Percentiles rank a stretch among this genome's conserved stretches.
Evolutionary conservation across 352 stramenopile genomes (phyloP).

Genomic region (Pythium aphanidermatum): DNA sequence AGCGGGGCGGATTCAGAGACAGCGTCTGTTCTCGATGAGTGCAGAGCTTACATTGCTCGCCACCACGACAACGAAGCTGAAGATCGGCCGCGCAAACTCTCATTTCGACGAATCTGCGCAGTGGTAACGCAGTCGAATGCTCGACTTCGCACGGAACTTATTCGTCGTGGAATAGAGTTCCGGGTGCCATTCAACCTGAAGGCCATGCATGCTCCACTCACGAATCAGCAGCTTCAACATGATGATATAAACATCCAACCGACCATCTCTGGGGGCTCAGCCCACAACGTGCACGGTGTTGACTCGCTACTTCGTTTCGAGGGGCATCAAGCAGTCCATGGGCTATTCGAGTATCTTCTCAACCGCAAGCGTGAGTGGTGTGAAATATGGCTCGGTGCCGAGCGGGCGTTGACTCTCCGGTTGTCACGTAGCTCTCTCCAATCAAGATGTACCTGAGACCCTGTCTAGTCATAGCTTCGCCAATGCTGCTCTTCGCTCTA

Average conservation of each 20-base stretch:
- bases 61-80: neutral
- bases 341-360: constrained; percentile 71
- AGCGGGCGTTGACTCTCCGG: neutral
- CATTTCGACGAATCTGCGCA: constrained; percentile 25
- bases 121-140: constrained; percentile 68
- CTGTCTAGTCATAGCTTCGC: constrained; percentile 44
- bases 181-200: constrained; percentile 41
- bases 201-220: constrained; percentile 15
- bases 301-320: constrained; percentile 64
- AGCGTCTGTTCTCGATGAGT: constrained; percentile 29
- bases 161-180: constrained; percentile 55
- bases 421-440: constrained; percentile 49
- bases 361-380: constrained; percentile 73
- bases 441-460: constrained; percentile 66
- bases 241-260: constrained; percentile 9
- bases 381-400: too few species aligned
- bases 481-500: constrained; percentile 52
- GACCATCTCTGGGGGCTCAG: neutral
- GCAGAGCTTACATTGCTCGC: constrained; percentile 9
- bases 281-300: constrained; percentile 37
- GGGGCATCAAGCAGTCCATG: constrained; percentile 56
- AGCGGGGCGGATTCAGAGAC: constrained; percentile 1
- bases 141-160: constrained; percentile 52
- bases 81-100: neutral
- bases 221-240: constrained; percentile 27